Percentiles rank a stretch among this genome's conserved stretches.
Conservation (phyloP, 768 basidiomycete species). For the Astraeus odoratus region DNA sequence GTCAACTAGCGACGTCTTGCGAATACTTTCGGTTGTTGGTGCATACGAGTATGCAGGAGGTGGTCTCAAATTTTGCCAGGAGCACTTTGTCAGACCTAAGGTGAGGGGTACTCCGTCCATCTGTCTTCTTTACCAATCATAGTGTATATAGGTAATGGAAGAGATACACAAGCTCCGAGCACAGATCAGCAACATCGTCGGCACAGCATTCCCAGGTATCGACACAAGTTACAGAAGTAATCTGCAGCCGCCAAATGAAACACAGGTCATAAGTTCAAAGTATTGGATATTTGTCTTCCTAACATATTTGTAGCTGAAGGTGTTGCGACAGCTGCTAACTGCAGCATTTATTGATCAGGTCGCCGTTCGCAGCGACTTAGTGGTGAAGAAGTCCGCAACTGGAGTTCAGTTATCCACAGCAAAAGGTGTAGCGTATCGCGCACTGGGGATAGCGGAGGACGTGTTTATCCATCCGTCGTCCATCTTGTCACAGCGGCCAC, state of each 20-base stretch:
- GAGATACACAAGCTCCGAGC: constrained; percentile 93
- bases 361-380: constrained; percentile 82
- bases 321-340: constrained; percentile 78
- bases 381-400: constrained; percentile 47
- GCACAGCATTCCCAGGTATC: constrained; percentile 62
- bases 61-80: constrained; percentile 69
- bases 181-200: constrained; percentile 83
- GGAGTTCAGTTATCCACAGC: constrained; percentile 70
- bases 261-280: constrained; percentile 57
- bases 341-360: constrained; percentile 95
- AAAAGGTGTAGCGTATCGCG: constrained; percentile 76
- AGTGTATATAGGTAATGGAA: constrained; percentile 76
- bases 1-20: constrained; percentile 79
- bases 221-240: constrained; percentile 56
- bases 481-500: constrained; percentile 55
- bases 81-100: constrained; percentile 88
- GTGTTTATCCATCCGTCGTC: constrained; percentile 92
- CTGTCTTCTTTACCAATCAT: constrained; percentile 1
- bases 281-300: too few species aligned
- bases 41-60: constrained; percentile 92
- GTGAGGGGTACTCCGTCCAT: constrained; percentile 33
- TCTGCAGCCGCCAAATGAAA: constrained; percentile 67
- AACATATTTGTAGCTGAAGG: constrained; percentile 62
- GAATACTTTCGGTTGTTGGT: constrained; percentile 86
- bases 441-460: constrained; percentile 74